phyloP scores from a whole-genome alignment of 768 basidiomycete genomes.

The Tulasnella sp. region DNA sequence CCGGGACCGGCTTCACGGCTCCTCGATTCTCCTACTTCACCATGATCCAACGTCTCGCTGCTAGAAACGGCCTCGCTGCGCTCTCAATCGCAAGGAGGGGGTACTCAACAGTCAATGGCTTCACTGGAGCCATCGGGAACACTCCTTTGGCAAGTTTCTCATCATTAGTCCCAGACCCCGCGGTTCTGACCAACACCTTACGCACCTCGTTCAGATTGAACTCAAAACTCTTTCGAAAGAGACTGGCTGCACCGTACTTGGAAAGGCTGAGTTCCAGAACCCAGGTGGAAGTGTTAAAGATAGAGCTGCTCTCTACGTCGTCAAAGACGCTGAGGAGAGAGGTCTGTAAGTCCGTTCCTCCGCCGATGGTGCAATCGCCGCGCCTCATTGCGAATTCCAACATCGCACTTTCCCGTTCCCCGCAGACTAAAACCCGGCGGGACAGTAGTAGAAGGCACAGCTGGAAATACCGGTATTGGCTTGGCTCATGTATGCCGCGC shows the following conservation, averaged over 20 bases:
- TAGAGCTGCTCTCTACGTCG: constrained; percentile 87
- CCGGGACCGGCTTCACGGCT: too few species aligned
- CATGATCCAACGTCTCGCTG: constrained; percentile 17
- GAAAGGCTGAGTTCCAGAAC: constrained; percentile 99
- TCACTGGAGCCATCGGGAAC: constrained; percentile 87
- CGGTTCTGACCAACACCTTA: not conserved
- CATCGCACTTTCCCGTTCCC: not conserved
- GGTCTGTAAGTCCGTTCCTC: constrained; percentile 61
- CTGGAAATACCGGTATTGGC: constrained; percentile 97
- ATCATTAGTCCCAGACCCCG: constrained; percentile 28
- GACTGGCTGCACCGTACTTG: constrained; percentile 81
- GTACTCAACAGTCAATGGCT: constrained; percentile 62
- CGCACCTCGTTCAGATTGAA: constrained; percentile 61
- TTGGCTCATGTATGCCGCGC: constrained; percentile 93
- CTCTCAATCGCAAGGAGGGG: not conserved
- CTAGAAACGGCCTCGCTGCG: constrained; percentile 11
- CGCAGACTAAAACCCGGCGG: constrained; percentile 85
- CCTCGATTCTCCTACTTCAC: not conserved
- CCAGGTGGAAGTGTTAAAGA: constrained; percentile 99
- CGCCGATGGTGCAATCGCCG: constrained; percentile 18
- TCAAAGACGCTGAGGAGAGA: constrained; percentile 82
- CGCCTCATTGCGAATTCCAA: not conserved
- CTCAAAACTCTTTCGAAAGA: constrained; percentile 79
- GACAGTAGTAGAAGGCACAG: constrained; percentile 96
- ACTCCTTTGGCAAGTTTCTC: constrained; percentile 75